Evolutionary conservation across 1,284 basidiomycete genomes (phyloP).

Genomic region (Papiliotrema flavescens): DNA sequence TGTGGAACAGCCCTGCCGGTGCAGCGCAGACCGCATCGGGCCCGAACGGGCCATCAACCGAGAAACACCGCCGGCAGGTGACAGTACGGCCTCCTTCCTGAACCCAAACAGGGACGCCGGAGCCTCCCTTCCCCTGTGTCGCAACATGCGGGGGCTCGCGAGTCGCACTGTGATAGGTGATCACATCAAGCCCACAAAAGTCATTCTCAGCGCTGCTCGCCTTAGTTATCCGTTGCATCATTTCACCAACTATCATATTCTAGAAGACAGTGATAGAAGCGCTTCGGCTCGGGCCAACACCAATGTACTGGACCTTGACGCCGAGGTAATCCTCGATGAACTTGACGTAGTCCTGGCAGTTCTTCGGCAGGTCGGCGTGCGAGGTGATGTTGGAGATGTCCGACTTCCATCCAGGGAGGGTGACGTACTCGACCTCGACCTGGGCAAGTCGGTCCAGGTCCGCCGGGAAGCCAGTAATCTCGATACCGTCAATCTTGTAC

Average conservation of each 20-base stretch:
- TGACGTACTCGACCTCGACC: conserved; percentile 85
- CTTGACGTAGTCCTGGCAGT: conserved; percentile 80
- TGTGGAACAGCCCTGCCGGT: too few species aligned
- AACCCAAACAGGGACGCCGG: too few species aligned
- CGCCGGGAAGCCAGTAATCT: conserved; percentile 87
- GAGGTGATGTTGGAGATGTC: conserved; percentile 65
- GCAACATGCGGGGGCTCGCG: too few species aligned
- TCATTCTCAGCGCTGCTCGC: too few species aligned
- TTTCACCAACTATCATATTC: background rate
- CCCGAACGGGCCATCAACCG: too few species aligned
- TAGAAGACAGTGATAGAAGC: conserved; percentile 39
- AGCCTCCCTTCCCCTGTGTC: too few species aligned
- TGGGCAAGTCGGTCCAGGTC: conserved; percentile 76
- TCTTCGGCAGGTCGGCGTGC: conserved; percentile 78
- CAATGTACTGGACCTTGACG: conserved; percentile 65
- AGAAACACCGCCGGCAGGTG: too few species aligned
- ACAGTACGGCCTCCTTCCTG: too few species aligned
- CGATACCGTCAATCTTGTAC: conserved; percentile 74
- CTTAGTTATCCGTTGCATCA: too few species aligned
- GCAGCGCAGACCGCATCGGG: too few species aligned
- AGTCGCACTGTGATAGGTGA: too few species aligned
- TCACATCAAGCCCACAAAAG: too few species aligned
- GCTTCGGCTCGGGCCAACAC: conserved; percentile 46
- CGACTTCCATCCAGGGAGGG: conserved; percentile 86
- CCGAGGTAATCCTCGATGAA: conserved; percentile 80